phyloP scores from a whole-genome alignment of 306 rosid species.

The Lotus japonicus region DNA sequence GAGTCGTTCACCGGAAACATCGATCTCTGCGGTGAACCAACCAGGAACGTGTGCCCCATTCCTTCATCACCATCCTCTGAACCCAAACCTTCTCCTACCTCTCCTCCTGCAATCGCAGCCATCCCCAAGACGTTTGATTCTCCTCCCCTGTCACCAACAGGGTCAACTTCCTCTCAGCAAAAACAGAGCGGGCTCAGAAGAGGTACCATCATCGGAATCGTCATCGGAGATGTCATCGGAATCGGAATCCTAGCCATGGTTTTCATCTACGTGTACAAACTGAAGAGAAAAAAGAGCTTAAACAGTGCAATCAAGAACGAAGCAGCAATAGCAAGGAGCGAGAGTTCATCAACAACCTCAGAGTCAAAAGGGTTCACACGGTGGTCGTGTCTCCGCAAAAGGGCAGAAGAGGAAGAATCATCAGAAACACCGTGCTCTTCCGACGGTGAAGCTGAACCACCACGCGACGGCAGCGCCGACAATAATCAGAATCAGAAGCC shows the following conservation, averaged over 20 bases:
- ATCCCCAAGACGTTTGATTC: slow-evolving; percentile 56
- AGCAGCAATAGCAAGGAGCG: slow-evolving; percentile 22
- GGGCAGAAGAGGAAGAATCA: slow-evolving; percentile 38
- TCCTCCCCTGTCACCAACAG: slow-evolving; percentile 23
- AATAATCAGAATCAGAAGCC: neutral
- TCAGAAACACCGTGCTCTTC: slow-evolving; percentile 36
- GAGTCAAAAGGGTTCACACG: slow-evolving; percentile 62
- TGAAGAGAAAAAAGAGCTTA: slow-evolving; percentile 39
- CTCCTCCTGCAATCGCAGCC: slow-evolving; percentile 88
- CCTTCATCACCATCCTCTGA: slow-evolving; percentile 50
- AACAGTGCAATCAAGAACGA: slow-evolving; percentile 36
- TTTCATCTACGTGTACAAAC: slow-evolving; percentile 40
- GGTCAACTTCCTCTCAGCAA: neutral
- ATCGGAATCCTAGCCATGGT: slow-evolving; percentile 43
- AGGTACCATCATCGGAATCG: slow-evolving; percentile 58
- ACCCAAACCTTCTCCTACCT: slow-evolving; percentile 36
- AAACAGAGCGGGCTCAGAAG: slow-evolving; percentile 36
- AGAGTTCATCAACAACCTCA: slow-evolving; percentile 43
- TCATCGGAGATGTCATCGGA: slow-evolving; percentile 58
- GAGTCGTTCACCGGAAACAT: slow-evolving; percentile 46
- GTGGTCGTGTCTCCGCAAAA: slow-evolving; percentile 80
- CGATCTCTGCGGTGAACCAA: slow-evolving; percentile 56
- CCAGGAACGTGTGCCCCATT: slow-evolving; percentile 46
- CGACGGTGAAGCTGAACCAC: slow-evolving; percentile 27
- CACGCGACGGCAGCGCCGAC: slow-evolving; percentile 14